Conservation (phyloP, 352 stramenopile genomes). For the Pythium rhizo-oryzae region DNA sequence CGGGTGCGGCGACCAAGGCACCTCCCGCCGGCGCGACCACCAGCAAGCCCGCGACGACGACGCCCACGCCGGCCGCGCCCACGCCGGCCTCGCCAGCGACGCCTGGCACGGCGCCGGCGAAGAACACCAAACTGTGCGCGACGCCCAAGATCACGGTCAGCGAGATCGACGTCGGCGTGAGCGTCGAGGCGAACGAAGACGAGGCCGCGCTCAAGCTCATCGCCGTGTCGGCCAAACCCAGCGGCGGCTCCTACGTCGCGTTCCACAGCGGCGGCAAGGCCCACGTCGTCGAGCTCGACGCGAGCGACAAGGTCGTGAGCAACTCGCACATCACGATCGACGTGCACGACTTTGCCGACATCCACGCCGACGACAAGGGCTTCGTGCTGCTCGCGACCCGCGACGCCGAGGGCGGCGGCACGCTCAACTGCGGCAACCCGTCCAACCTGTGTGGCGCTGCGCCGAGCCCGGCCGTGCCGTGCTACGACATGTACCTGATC, state of each 20-base stretch:
- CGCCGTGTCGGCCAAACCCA: conserved; percentile 45
- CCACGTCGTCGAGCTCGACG: conserved; percentile 52
- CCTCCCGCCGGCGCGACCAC: not conserved
- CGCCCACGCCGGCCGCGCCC: not conserved
- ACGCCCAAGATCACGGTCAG: conserved; percentile 43
- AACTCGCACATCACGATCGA: conserved; percentile 36
- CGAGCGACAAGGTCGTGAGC: conserved; percentile 46
- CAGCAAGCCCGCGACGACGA: conserved; percentile 5
- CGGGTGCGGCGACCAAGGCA: not conserved
- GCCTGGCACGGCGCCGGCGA: not conserved
- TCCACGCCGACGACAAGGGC: conserved; percentile 54
- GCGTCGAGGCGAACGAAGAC: conserved; percentile 48
- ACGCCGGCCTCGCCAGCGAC: conserved; percentile 15
- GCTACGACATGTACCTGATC: conserved; percentile 68
- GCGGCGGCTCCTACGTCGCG: conserved; percentile 47
- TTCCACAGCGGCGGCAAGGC: conserved; percentile 55
- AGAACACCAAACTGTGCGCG: conserved; percentile 44
- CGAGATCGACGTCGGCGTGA: conserved; percentile 42
- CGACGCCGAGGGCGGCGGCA: conserved; percentile 51
- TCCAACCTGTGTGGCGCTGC: conserved; percentile 52
- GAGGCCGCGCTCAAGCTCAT: conserved; percentile 53
- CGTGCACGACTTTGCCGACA: conserved; percentile 58
- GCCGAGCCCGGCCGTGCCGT: conserved; percentile 41
- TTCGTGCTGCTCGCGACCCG: conserved; percentile 59
- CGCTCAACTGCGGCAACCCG: conserved; percentile 60